Evolutionary conservation across 2,329 filamentous ascomycete species (phyloP).

Genomic region (Monilinia vaccinii-corymbosi): DNA sequence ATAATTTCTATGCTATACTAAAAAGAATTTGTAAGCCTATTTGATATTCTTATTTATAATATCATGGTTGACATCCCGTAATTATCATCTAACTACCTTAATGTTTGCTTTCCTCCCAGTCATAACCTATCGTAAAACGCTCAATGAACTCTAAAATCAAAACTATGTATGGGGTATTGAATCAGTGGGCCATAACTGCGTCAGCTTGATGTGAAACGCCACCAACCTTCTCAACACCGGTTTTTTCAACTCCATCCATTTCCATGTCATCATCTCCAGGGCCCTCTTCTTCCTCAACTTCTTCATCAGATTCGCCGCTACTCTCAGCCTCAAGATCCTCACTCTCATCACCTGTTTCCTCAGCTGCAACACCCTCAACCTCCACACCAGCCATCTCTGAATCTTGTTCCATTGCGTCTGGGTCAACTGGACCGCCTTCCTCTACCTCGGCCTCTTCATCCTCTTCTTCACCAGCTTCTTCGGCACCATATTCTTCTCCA

Average conservation of each 20-base stretch:
- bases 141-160: slow-evolving; percentile 6
- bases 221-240: slow-evolving; percentile 13
- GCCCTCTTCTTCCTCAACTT: slow-evolving; percentile 35
- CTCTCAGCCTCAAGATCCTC: slow-evolving; percentile 74
- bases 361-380: slow-evolving; percentile 40
- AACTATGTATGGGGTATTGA: slow-evolving; percentile 3
- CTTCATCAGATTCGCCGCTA: slow-evolving; percentile 47
- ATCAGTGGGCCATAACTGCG: slow-evolving; percentile 10
- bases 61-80: not conserved
- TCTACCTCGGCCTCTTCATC: slow-evolving; percentile 55
- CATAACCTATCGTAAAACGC: slow-evolving; percentile 4
- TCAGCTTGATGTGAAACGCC: slow-evolving; percentile 19
- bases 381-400: slow-evolving; percentile 68
- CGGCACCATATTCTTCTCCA: slow-evolving; percentile 83
- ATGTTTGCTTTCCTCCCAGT: not conserved
- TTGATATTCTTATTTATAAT: not conserved
- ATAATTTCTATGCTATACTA: not conserved
- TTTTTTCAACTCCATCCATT: slow-evolving; percentile 34
- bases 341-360: slow-evolving; percentile 66
- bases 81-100: slow-evolving; percentile 2
- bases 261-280: slow-evolving; percentile 41
- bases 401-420: slow-evolving; percentile 48
- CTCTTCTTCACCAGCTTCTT: slow-evolving; percentile 70
- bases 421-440: slow-evolving; percentile 37
- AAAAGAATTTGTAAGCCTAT: not conserved